Conservation (phyloP, 306 rosid genomes). For the Sechiopsis laciniata region DNA sequence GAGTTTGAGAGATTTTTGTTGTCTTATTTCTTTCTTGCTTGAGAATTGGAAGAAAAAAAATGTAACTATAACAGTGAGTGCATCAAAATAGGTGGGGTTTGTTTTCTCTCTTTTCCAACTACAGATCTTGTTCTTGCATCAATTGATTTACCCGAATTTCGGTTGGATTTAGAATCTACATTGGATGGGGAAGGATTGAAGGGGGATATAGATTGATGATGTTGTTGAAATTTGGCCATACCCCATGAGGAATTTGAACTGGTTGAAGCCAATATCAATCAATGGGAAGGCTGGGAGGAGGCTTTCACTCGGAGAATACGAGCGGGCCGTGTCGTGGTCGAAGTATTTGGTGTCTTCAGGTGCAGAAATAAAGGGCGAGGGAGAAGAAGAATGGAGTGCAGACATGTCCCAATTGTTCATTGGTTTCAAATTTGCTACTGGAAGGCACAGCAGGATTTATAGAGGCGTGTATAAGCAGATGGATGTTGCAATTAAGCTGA, state of each 20-base stretch:
- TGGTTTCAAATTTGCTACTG: conserved; percentile 76
- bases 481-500: conserved; percentile 83
- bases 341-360: conserved; percentile 81
- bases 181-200: neutral
- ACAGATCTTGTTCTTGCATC: conserved; percentile 16
- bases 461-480: conserved; percentile 70
- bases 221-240: conserved; percentile 28
- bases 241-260: conserved; percentile 30
- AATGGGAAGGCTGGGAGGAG: conserved; percentile 44
- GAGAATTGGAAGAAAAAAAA: no score
- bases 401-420: conserved; percentile 79
- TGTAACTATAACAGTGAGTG: no score
- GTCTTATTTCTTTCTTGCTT: no score
- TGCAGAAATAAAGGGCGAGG: conserved; percentile 75
- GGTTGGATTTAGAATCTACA: conserved; percentile 10
- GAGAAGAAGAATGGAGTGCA: conserved; percentile 92
- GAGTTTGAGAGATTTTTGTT: no score
- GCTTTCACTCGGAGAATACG: conserved; percentile 74
- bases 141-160: conserved; percentile 17
- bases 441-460: conserved; percentile 85
- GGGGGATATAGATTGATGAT: conserved; percentile 34
- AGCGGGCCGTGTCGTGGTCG: conserved; percentile 91
- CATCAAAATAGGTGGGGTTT: no score
- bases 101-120: no score
- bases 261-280: conserved; percentile 50